Evolutionary conservation across 2,329 filamentous ascomycete species (phyloP).

Genomic region (Xylariaceae sp.): DNA sequence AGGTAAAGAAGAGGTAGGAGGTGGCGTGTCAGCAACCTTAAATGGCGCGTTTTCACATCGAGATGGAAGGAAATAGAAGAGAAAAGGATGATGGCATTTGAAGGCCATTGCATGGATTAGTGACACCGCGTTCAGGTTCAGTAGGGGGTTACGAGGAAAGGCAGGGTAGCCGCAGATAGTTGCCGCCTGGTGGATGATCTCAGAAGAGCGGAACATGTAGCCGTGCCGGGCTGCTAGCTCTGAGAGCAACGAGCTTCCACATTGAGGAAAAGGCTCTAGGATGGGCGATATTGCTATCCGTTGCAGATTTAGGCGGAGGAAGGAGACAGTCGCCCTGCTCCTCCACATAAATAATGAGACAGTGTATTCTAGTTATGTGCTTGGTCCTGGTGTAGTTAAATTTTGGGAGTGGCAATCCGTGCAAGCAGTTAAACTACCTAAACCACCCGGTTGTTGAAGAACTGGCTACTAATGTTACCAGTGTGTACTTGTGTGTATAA

Average conservation of each 20-base stretch:
- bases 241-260: not conserved
- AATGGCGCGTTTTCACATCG: not conserved
- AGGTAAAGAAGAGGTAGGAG: conserved; percentile 37
- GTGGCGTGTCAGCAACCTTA: too few relatives aligned
- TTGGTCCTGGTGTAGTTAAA: too few relatives aligned
- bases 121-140: conserved; percentile 2
- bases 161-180: conserved; percentile 16
- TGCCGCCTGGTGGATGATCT: conserved; percentile 11
- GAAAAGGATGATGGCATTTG: not conserved
- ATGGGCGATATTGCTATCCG: not conserved
- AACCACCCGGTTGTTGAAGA: too few relatives aligned
- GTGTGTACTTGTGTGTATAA: too few relatives aligned
- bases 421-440: too few relatives aligned
- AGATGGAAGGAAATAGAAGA: not conserved
- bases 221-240: conserved; percentile 6
- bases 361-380: not conserved
- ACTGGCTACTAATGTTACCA: too few relatives aligned
- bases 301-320: not conserved
- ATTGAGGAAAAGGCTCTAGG: not conserved
- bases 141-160: conserved; percentile 11
- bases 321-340: not conserved
- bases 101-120: not conserved
- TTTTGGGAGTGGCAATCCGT: too few relatives aligned
- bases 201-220: conserved; percentile 11
- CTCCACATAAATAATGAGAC: not conserved